Conservation (phyloP, 805 yeast species). For the Teunomyces barrocoloradensis region DNA sequence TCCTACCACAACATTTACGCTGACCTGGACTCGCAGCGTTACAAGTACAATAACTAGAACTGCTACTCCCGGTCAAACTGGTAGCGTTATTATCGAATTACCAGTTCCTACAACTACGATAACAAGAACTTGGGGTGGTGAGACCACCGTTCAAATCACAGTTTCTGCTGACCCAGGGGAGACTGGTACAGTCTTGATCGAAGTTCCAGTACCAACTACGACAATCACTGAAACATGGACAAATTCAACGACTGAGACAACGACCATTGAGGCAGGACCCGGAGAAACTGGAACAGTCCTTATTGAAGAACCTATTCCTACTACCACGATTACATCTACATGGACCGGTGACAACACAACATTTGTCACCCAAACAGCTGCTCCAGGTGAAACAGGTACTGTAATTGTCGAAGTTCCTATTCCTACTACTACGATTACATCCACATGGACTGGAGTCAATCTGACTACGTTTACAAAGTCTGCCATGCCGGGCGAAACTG, state of each 20-base stretch:
- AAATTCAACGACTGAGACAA: constrained; percentile 1
- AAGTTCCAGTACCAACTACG: constrained; percentile 8
- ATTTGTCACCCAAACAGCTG: constrained; percentile 7
- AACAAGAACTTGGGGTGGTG: too few species aligned
- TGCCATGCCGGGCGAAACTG: too few species aligned
- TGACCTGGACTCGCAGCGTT: constrained; percentile 12
- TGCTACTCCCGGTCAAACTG: constrained; percentile 7
- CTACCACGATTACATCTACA: neutral
- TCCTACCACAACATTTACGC: constrained; percentile 10
- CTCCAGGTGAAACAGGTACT: constrained; percentile 12
- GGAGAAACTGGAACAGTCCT: constrained; percentile 10
- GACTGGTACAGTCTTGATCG: too few species aligned
- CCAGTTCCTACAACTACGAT: constrained; percentile 10
- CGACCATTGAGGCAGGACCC: constrained; percentile 5
- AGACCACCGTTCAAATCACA: too few species aligned
- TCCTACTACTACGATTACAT: constrained; percentile 5
- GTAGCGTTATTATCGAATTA: constrained; percentile 12
- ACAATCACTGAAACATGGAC: constrained; percentile 16
- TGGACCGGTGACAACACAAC: constrained; percentile 3
- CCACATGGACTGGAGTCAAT: constrained; percentile 4
- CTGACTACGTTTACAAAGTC: too few species aligned
- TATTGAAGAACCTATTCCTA: constrained; percentile 9
- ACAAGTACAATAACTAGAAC: constrained; percentile 7
- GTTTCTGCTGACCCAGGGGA: too few species aligned
- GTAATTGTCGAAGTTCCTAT: constrained; percentile 15